Conservation (phyloP, 2,329 filamentous ascomycete genomes). For the Septoria petroselini region DNA sequence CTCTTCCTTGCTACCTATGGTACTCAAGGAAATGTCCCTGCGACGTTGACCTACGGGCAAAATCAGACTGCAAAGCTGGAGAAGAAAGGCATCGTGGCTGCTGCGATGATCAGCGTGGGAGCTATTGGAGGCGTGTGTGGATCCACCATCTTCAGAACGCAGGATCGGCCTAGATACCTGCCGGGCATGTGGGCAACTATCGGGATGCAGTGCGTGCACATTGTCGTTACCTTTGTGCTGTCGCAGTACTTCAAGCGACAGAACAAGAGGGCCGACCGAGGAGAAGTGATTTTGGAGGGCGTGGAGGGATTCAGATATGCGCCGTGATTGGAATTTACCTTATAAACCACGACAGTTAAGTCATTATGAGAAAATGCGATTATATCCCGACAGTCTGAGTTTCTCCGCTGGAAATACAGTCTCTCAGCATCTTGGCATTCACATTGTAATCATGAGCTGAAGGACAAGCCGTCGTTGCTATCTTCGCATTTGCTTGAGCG, state of each 20-base stretch:
- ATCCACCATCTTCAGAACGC: slow-evolving; percentile 17
- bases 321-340: slow-evolving; percentile 4
- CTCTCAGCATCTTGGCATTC: no score
- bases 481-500: no score
- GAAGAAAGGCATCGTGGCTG: slow-evolving; percentile 36
- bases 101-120: slow-evolving; percentile 42
- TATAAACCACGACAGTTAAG: no score
- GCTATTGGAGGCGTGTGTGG: slow-evolving; percentile 20
- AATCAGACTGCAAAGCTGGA: slow-evolving; percentile 36
- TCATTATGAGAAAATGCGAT: no score
- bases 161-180: slow-evolving; percentile 25
- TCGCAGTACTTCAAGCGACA: slow-evolving; percentile 22
- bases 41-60: slow-evolving; percentile 61
- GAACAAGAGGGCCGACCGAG: slow-evolving; percentile 23
- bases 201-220: slow-evolving; percentile 21
- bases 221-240: slow-evolving; percentile 17
- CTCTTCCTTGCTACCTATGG: slow-evolving; percentile 72
- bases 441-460: no score
- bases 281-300: slow-evolving; percentile 18
- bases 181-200: slow-evolving; percentile 27
- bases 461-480: no score
- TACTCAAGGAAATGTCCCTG: slow-evolving; percentile 70
- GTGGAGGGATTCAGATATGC: slow-evolving; percentile 24
- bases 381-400: no score
- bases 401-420: no score